A percentile compares a stretch with the other conserved stretches of the same genome.
These are phyloP conservation scores for Chimonanthus praecox DNA, from an alignment of 164 flowering plant genomes.

Conservation along the genomic window DNA sequence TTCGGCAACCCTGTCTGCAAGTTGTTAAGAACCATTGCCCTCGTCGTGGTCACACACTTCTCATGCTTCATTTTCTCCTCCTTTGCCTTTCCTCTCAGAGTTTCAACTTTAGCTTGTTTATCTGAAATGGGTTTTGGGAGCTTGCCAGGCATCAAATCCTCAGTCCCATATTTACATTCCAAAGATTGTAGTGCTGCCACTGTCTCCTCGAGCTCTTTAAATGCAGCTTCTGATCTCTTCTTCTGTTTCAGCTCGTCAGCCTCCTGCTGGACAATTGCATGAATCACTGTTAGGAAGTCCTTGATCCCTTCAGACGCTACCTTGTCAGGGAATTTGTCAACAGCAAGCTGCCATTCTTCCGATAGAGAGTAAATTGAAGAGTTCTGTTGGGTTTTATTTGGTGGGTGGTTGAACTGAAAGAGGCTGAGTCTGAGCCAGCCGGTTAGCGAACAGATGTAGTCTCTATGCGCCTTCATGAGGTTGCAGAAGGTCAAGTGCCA, in stretches of 20 bases:
- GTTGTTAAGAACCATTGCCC: slow-evolving; percentile 77
- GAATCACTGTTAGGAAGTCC: slow-evolving; percentile 66
- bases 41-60: slow-evolving; percentile 56
- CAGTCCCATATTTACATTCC: slow-evolving; percentile 62
- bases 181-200: slow-evolving; percentile 48
- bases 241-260: slow-evolving; percentile 78
- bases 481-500: slow-evolving; percentile 86
- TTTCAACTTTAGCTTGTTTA: slow-evolving; percentile 65
- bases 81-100: slow-evolving; percentile 59
- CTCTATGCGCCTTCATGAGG: slow-evolving; percentile 66
- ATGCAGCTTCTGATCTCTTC: slow-evolving; percentile 65
- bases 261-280: slow-evolving; percentile 75
- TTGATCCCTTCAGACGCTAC: slow-evolving; percentile 97
- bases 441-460: slow-evolving; percentile 74
- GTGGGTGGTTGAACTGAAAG: slow-evolving; percentile 59
- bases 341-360: slow-evolving; percentile 85
- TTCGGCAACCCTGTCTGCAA: slow-evolving; percentile 88
- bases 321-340: slow-evolving; percentile 79
- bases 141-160: slow-evolving; percentile 17
- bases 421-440: slow-evolving; percentile 95
- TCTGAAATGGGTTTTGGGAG: slow-evolving; percentile 42
- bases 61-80: slow-evolving; percentile 82
- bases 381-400: slow-evolving; percentile 45
- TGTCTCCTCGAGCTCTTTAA: slow-evolving; percentile 73
- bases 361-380: slow-evolving; percentile 71